Conservation (phyloP, 1,139 yeast species). For the Taphrina wiesneri region DNA sequence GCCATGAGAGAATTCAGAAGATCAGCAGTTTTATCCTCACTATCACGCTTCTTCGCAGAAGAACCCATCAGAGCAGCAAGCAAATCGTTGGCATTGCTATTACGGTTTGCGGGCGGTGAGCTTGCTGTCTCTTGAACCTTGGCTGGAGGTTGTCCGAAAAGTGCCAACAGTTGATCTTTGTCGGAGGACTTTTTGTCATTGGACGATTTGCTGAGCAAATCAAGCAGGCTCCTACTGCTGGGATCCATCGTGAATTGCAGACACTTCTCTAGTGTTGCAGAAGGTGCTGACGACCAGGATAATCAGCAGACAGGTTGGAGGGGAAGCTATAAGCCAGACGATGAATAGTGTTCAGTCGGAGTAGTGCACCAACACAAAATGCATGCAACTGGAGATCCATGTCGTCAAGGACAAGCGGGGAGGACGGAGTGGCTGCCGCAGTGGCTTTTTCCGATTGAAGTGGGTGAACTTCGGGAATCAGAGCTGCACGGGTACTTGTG, state of each 20-base stretch:
- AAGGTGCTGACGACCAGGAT: neutral
- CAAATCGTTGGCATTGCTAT: conserved; percentile 12
- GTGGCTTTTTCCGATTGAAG: too few relatives aligned
- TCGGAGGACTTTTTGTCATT: neutral
- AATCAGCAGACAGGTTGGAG: neutral
- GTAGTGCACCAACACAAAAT: neutral
- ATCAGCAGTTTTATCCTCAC: conserved; percentile 1
- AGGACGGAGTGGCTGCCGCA: neutral
- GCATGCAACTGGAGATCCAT: neutral
- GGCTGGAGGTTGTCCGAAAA: neutral
- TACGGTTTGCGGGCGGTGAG: neutral
- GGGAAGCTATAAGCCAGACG: too few relatives aligned
- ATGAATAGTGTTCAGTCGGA: neutral
- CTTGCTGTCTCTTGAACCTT: neutral
- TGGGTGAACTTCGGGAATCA: too few relatives aligned
- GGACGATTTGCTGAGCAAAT: neutral
- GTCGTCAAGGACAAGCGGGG: neutral
- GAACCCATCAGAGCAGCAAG: conserved; percentile 21
- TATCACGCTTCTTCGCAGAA: neutral
- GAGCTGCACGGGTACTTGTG: too few relatives aligned
- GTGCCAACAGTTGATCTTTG: conserved; percentile 17
- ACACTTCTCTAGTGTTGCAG: neutral
- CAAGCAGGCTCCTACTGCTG: conserved; percentile 15
- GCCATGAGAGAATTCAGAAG: conserved; percentile 1
- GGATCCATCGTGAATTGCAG: neutral